Evolutionary conservation across 495 filamentous ascomycete species (phyloP), one percentile per base, ranked within the genome.

Genomic region (Daldinia concentrica): DNA sequence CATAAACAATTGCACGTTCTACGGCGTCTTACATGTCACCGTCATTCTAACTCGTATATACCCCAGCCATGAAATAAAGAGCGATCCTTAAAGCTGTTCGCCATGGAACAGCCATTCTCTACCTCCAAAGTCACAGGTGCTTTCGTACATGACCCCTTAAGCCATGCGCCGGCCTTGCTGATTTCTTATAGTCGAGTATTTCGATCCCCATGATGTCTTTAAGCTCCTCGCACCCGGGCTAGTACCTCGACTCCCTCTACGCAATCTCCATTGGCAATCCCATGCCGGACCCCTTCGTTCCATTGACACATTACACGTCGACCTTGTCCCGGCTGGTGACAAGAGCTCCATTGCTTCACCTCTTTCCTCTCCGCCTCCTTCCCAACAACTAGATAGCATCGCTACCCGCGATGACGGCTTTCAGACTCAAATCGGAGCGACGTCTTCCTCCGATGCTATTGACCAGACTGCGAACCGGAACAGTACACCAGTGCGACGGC

Each of bases 181-280:
- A 75, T 65, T 32, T 37, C 14, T 11, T 32, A 26, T 45, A 88
- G 86, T 87, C 77, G 85, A 88, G 77, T 99, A 97, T 79, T 92
- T 90, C 81, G 95, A 99, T 79, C 95, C 96, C 14, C 91, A 90
- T 69, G 91, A 90, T 58, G 85, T 97, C 57, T 98, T 93, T 75
- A 88, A 91, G 62, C 84, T 92, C 17, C 81, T 98, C n/a, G 90
- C 91, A 9, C 84, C 90, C 1, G 85, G 93, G 64, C 85, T 98
- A 63, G 86, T 91, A 50, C 81, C 90, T 55, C 90, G 93, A 45
- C 86, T 99, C 4, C 95, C 95, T 11, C 85, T 99, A n/a, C 90
- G 89, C 60, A 95, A 97, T 77, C 89, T 99, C 51, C 91, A 98
- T 77, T 99, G 95, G 95, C 95, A 97, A 78, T 97, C 96, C 6